Conservation (phyloP, 2,329 filamentous ascomycete genomes). For the Emmonsiellopsis sp. region DNA sequence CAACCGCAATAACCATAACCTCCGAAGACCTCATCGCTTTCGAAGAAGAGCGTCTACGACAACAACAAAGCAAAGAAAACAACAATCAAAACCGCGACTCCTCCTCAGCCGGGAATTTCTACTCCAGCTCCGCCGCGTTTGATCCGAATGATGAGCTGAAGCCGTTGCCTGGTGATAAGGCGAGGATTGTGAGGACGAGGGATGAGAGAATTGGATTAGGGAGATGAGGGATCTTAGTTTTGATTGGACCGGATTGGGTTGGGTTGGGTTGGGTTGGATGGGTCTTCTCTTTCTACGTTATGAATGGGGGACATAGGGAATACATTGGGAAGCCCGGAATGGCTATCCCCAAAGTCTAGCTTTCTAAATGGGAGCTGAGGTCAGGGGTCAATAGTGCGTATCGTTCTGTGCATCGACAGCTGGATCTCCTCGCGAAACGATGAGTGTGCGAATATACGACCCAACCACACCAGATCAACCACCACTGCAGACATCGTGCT, state of each 20-base stretch:
- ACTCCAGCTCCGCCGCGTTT: slow-evolving; percentile 17
- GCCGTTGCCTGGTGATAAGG: slow-evolving; percentile 40
- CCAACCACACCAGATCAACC: no score
- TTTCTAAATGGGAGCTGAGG: no score
- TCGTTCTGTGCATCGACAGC: no score
- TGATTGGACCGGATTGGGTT: neutral
- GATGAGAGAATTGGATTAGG: slow-evolving; percentile 36
- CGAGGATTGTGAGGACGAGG: slow-evolving; percentile 35
- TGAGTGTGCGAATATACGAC: no score
- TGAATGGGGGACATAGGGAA: no score
- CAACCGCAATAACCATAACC: slow-evolving; percentile 41
- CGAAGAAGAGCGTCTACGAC: slow-evolving; percentile 31
- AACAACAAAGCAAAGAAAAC: slow-evolving; percentile 11
- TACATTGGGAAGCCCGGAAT: no score
- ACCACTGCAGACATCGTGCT: no score
- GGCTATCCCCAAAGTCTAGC: no score
- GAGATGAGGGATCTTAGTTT: slow-evolving; percentile 1
- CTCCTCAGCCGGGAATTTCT: neutral
- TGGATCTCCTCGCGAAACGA: no score
- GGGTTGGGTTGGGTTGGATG: neutral
- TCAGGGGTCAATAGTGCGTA: no score
- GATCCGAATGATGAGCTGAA: slow-evolving; percentile 43
- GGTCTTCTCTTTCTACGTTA: neutral
- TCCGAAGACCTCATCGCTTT: slow-evolving; percentile 39
- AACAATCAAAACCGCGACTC: slow-evolving; percentile 7